Evolutionary conservation across 1,284 basidiomycete species (phyloP).

Genomic region (Filobasidium uniguttulatum): DNA sequence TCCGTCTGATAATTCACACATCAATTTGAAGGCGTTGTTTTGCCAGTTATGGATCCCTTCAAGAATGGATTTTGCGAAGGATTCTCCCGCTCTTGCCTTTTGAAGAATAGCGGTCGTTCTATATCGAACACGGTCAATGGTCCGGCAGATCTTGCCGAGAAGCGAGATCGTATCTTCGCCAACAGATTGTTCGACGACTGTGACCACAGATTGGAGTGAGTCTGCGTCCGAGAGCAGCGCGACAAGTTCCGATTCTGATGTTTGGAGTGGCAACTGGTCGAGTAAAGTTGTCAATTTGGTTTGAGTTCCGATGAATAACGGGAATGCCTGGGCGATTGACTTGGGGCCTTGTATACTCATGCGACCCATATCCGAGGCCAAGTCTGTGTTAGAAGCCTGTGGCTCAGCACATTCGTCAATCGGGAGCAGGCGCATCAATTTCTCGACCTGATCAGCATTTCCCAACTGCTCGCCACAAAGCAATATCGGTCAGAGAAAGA

Average conservation of each 20-base stretch:
- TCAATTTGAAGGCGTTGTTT: neutral
- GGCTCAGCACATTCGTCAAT: slow-evolving; percentile 9
- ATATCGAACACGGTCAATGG: slow-evolving; percentile 2
- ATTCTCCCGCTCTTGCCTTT: neutral
- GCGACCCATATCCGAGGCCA: neutral
- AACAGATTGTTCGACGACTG: neutral
- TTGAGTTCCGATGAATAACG: neutral
- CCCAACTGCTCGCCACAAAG: slow-evolving; percentile 17
- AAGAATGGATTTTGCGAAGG: neutral
- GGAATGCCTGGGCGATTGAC: neutral
- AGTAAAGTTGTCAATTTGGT: neutral
- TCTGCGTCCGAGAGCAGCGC: neutral
- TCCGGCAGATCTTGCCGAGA: slow-evolving; percentile 4
- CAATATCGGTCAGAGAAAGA: neutral
- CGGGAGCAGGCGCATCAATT: slow-evolving; percentile 16
- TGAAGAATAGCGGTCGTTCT: neutral
- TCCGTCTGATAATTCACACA: slow-evolving; percentile 6
- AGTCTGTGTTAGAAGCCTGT: neutral
- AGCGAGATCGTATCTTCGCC: neutral
- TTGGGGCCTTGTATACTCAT: neutral
- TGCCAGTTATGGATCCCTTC: slow-evolving; percentile 5
- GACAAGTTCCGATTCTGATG: neutral
- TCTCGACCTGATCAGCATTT: slow-evolving; percentile 22
- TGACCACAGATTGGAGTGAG: neutral
- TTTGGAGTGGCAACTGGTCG: neutral